Percentiles rank a stretch among this genome's conserved stretches.
Conservation (phyloP, 1,139 yeast genomes). For the Eremothecium gossypii region DNA sequence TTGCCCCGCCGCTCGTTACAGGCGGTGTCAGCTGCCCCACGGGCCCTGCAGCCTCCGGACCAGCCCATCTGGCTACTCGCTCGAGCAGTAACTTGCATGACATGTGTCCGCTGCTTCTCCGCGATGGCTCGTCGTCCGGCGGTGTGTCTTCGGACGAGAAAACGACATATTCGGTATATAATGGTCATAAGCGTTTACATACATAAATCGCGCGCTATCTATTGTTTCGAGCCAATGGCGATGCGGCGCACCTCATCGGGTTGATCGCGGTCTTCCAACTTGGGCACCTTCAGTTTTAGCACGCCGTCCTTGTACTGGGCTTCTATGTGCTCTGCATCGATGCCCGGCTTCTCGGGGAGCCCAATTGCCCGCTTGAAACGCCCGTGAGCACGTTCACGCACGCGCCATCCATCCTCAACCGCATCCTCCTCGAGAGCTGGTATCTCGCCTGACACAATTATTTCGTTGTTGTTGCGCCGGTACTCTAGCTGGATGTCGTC, state of each 20-base stretch:
- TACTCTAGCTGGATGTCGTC: constrained; percentile 33
- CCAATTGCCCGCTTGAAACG: constrained; percentile 34
- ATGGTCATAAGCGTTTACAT: too few relatives aligned
- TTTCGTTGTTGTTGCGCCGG: constrained; percentile 33
- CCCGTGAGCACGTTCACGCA: constrained; percentile 34
- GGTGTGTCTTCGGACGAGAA: too few relatives aligned
- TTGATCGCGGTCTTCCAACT: constrained; percentile 26
- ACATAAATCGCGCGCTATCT: too few relatives aligned
- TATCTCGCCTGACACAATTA: constrained; percentile 34
- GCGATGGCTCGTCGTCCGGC: too few relatives aligned
- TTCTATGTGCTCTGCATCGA: constrained; percentile 35
- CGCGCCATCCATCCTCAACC: constrained; percentile 25
- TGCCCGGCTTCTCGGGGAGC: constrained; percentile 31
- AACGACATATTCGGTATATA: too few relatives aligned
- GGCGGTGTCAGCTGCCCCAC: too few relatives aligned
- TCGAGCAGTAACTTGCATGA: too few relatives aligned
- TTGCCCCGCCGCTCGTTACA: too few relatives aligned
- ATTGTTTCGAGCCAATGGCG: constrained; percentile 18
- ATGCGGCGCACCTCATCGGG: constrained; percentile 26
- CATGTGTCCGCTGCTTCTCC: too few relatives aligned
- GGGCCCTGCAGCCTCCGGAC: too few relatives aligned
- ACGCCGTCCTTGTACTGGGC: constrained; percentile 36
- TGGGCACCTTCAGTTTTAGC: constrained; percentile 33
- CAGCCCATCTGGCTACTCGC: too few relatives aligned
- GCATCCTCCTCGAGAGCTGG: constrained; percentile 19